These are phyloP conservation scores for Panaeolus papilionaceus DNA, from an alignment of 768 basidiomycete genomes.

Conservation along the genomic window DNA sequence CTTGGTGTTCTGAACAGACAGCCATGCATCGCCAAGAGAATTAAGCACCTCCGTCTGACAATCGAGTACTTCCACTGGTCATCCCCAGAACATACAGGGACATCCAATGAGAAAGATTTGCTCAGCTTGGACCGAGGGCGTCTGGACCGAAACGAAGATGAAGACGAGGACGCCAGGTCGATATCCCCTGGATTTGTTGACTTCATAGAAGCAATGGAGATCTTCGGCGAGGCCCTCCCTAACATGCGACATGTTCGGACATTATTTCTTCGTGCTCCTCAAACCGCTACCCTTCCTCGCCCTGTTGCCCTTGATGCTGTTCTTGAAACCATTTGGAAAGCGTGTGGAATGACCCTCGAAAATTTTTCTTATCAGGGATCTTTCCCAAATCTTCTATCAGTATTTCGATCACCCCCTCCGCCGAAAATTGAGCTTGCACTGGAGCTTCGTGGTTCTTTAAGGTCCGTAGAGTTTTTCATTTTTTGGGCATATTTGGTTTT, in stretches of 20 bases:
- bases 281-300: not conserved
- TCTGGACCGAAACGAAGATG: not conserved
- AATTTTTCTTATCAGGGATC: not conserved
- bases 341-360: not conserved
- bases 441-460: not conserved
- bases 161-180: not conserved
- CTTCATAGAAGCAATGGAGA: not conserved
- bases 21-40: not conserved
- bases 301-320: not conserved
- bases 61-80: not conserved
- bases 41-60: not conserved
- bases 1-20: not conserved
- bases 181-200: not conserved
- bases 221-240: not conserved
- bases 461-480: not conserved
- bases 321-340: not conserved
- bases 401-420: conserved; percentile 1
- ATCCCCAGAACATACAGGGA: not conserved
- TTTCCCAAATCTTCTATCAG: not conserved
- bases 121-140: not conserved
- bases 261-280: conserved; percentile 3
- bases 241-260: conserved; percentile 7
- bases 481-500: not conserved
- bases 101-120: not conserved
- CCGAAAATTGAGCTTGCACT: not conserved